Evolutionary conservation across 495 filamentous ascomycete species (phyloP).

Genomic region (Hypoxylon fuscum): DNA sequence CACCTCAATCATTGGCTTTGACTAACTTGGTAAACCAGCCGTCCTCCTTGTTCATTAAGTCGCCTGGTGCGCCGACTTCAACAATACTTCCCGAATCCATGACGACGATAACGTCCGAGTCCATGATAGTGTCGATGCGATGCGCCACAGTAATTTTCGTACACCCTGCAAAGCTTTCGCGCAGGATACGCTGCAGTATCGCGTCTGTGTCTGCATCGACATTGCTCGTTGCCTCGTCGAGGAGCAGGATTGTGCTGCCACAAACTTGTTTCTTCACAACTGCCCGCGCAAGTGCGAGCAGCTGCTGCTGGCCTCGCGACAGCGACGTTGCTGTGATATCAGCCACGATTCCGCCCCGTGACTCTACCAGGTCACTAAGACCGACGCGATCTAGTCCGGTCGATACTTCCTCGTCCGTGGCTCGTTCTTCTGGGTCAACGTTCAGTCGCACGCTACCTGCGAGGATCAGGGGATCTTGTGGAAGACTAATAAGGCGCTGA

Average conservation of each 20-base stretch:
- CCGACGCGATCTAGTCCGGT: background rate
- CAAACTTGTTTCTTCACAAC: constrained; percentile 56
- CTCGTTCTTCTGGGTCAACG: background rate
- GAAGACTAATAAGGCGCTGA: background rate
- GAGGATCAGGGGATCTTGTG: background rate
- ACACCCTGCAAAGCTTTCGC: no score
- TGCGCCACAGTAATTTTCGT: no score
- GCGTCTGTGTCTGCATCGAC: no score
- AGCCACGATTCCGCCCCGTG: background rate
- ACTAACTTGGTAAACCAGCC: no score
- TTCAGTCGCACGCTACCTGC: background rate
- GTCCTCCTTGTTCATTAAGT: no score
- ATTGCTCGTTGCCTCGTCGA: constrained; percentile 38
- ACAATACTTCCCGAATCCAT: no score
- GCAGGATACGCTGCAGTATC: no score
- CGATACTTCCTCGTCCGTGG: background rate
- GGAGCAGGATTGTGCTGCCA: constrained; percentile 50
- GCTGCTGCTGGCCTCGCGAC: constrained; percentile 64
- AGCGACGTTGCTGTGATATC: background rate
- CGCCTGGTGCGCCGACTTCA: no score
- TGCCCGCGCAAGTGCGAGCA: constrained; percentile 65
- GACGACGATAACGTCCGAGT: no score
- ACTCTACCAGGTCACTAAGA: background rate
- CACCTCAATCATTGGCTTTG: no score
- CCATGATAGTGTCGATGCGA: no score